These are phyloP conservation scores for Mollisiaceae sp. DNA, from an alignment of 2,329 filamentous ascomycete species.

Conservation along the genomic window DNA sequence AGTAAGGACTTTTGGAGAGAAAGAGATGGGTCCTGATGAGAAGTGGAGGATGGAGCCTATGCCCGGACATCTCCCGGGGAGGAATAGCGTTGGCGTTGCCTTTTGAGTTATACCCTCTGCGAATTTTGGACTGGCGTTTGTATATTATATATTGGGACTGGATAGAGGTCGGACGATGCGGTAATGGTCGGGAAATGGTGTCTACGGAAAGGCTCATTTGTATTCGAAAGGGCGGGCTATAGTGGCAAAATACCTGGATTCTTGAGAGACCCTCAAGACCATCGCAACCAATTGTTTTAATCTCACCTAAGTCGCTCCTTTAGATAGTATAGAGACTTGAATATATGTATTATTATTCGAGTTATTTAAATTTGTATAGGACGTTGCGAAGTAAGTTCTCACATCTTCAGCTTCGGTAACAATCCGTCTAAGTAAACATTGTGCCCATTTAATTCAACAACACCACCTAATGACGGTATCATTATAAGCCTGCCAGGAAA, in stretches of 20 bases:
- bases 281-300: not conserved
- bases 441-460: not conserved
- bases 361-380: not conserved
- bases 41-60: constrained; percentile 47
- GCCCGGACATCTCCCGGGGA: constrained; percentile 37
- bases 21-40: constrained; percentile 36
- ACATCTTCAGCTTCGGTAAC: not conserved
- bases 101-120: constrained; percentile 42
- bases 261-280: not conserved
- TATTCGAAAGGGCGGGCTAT: not conserved
- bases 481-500: not conserved
- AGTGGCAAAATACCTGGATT: constrained; percentile 4
- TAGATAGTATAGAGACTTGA: not conserved
- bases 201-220: not conserved
- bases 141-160: not conserved
- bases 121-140: constrained; percentile 2
- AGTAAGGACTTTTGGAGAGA: constrained; percentile 36
- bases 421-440: not conserved
- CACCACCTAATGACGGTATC: not conserved
- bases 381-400: not conserved
- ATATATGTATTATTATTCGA: constrained; percentile 3
- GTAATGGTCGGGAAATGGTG: not conserved
- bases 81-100: constrained; percentile 52
- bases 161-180: not conserved
- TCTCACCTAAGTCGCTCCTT: constrained; percentile 3